A percentile compares a stretch with the other conserved stretches of the same genome.
Evolutionary conservation across 805 yeast species (phyloP).

Genomic region (Candida caryicola): DNA sequence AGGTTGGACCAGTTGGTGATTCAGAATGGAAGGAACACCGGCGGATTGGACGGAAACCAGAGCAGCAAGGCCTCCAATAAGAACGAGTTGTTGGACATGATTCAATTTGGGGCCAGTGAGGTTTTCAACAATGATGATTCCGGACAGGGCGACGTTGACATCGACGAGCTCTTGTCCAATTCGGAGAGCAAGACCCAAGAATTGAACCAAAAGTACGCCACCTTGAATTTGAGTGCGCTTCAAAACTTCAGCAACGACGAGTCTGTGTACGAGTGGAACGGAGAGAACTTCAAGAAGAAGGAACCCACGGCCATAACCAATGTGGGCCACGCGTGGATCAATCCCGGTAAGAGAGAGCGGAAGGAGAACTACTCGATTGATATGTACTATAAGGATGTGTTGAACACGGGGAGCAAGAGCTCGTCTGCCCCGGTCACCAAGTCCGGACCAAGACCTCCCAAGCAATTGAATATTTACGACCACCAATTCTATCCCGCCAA

Average conservation of each 20-base stretch:
- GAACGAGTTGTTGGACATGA: conserved; percentile 76
- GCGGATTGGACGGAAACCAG: conserved; percentile 31
- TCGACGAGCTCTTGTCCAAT: conserved; percentile 56
- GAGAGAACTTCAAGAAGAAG: conserved; percentile 74
- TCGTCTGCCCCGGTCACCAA: conserved; percentile 37
- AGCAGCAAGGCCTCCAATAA: conserved; percentile 48
- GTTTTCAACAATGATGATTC: conserved; percentile 41
- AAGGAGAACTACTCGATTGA: conserved; percentile 86
- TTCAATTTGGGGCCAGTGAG: conserved; percentile 77
- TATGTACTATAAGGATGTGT: conserved; percentile 77
- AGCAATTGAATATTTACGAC: conserved; percentile 76
- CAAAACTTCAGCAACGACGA: conserved; percentile 67
- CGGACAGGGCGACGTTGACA: conserved; percentile 43
- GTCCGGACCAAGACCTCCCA: conserved; percentile 78
- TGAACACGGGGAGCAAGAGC: conserved; percentile 59
- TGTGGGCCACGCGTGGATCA: conserved; percentile 66
- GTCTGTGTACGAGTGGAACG: conserved; percentile 84
- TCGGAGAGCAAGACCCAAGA: conserved; percentile 65
- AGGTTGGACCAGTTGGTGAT: conserved; percentile 79
- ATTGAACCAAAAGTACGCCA: conserved; percentile 59
- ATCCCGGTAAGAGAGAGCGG: conserved; percentile 81
- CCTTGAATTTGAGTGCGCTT: conserved; percentile 70
- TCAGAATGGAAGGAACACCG: conserved; percentile 61
- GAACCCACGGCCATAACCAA: conserved; percentile 46
- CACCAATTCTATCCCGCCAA: conserved; percentile 89